Percentiles rank a stretch among this genome's conserved stretches.
phyloP scores from a whole-genome alignment of 352 stramenopile genomes.

The Elongisporangium anandrum region DNA sequence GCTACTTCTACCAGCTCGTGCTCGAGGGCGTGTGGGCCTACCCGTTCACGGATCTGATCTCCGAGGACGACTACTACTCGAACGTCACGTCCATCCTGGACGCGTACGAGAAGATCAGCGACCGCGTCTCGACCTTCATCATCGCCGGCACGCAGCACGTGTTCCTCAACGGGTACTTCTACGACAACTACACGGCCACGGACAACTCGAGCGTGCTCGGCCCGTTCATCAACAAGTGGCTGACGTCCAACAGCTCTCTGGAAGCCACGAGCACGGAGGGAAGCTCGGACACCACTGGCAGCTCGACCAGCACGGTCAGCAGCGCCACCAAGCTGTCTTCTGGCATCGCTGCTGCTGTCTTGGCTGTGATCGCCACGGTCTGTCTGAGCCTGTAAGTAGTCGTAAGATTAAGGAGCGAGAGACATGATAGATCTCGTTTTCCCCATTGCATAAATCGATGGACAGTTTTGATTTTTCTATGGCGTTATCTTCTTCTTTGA shows the following conservation, averaged over 20 bases:
- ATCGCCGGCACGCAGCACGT: constrained; percentile 20
- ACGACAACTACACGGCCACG: neutral
- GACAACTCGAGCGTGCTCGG: constrained; percentile 10
- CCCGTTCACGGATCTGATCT: constrained; percentile 52
- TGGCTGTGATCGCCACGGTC: neutral
- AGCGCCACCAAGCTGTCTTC: neutral
- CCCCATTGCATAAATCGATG: too few species aligned
- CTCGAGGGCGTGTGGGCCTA: constrained; percentile 42
- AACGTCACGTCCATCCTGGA: constrained; percentile 24
- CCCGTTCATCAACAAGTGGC: constrained; percentile 32
- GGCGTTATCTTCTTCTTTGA: too few species aligned
- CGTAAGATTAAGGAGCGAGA: too few species aligned
- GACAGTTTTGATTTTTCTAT: too few species aligned
- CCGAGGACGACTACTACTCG: constrained; percentile 45
- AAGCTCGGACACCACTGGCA: neutral
- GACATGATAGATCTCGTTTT: too few species aligned
- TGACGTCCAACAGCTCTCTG: constrained; percentile 18
- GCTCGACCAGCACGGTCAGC: neutral
- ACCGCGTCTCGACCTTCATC: constrained; percentile 24
- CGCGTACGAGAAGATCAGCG: constrained; percentile 20
- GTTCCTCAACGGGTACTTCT: constrained; percentile 10
- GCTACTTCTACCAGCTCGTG: constrained; percentile 64
- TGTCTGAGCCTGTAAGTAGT: too few species aligned
- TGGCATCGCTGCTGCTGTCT: neutral
- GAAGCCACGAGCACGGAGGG: neutral